These are phyloP conservation scores for Pseudocercospora fuligena DNA, from an alignment of 2,329 filamentous ascomycete genomes.

Conservation along the genomic window DNA sequence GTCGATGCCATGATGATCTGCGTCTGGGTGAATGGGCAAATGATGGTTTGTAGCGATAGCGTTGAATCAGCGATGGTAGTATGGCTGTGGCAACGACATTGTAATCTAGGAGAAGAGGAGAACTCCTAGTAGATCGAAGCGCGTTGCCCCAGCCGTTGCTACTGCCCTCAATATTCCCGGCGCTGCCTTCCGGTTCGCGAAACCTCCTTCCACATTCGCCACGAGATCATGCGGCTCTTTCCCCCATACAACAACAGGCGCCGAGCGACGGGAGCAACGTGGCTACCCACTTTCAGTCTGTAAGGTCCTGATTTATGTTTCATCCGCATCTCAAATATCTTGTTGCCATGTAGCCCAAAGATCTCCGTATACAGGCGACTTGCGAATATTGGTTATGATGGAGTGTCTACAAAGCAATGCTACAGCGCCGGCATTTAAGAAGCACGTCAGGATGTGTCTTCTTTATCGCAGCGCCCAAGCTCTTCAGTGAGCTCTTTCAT, in stretches of 20 bases:
- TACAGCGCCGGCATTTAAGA: too few relatives aligned
- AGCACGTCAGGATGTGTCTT: too few relatives aligned
- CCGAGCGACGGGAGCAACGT: not conserved
- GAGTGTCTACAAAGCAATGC: too few relatives aligned
- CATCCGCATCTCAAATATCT: too few relatives aligned
- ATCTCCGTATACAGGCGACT: too few relatives aligned
- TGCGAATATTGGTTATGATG: too few relatives aligned
- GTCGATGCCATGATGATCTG: not conserved
- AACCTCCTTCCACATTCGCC: not conserved
- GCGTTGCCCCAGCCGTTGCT: not conserved
- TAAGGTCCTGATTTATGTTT: too few relatives aligned
- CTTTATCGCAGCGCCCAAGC: too few relatives aligned
- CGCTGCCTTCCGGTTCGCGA: not conserved
- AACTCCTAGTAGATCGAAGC: not conserved
- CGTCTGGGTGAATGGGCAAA: not conserved
- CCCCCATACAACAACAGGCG: not conserved
- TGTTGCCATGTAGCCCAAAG: too few relatives aligned
- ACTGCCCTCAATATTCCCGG: not conserved
- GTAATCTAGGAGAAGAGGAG: not conserved
- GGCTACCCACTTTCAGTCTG: too few relatives aligned
- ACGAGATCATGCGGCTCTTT: too few relatives aligned
- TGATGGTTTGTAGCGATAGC: not conserved
- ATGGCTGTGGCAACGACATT: not conserved
- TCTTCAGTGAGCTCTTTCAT: not conserved
- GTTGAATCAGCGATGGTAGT: not conserved